A percentile compares a stretch with the other conserved stretches of the same genome.
Conservation (phyloP, 495 filamentous ascomycete genomes). For the Podospora pseudoanserina region DNA sequence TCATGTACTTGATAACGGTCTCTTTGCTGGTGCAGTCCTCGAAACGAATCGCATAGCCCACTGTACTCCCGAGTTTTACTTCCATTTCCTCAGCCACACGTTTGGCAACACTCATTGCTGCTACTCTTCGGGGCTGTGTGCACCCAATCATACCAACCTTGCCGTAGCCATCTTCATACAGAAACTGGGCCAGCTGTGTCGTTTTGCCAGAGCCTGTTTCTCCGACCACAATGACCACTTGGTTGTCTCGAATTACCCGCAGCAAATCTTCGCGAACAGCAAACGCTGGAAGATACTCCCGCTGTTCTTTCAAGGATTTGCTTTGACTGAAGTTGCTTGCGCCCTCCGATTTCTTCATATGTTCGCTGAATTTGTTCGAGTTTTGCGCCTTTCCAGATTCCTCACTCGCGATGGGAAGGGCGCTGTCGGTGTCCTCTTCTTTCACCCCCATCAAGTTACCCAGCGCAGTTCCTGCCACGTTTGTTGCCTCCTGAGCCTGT, state of each 20-base stretch:
- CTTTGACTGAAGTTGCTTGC: conserved; percentile 90
- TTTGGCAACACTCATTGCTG: conserved; percentile 98
- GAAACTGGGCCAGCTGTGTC: conserved; percentile 91
- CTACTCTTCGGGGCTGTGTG: conserved; percentile 91
- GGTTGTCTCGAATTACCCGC: conserved; percentile 91
- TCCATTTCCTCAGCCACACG: conserved; percentile 99
- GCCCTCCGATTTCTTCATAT: conserved; percentile 85
- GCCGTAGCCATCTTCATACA: conserved; percentile 90
- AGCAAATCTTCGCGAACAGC: conserved; percentile 95
- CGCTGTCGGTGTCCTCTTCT: conserved; percentile 90
- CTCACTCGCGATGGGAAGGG: conserved; percentile 70
- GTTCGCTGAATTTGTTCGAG: conserved; percentile 81
- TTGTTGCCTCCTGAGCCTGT: conserved; percentile 94
- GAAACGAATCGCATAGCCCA: conserved; percentile 98
- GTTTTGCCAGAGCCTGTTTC: conserved; percentile 97
- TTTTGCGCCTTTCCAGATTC: conserved; percentile 49
- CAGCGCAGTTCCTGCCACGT: conserved; percentile 82
- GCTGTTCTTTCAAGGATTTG: conserved; percentile 85
- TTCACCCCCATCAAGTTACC: conserved; percentile 94
- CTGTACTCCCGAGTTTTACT: conserved; percentile 79
- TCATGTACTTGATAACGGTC: conserved; percentile 99
- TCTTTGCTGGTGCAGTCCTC: conserved; percentile 96
- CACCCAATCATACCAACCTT: conserved; percentile 87
- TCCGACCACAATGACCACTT: conserved; percentile 93
- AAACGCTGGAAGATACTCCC: conserved; percentile 93